phyloP scores from a whole-genome alignment of 306 rosid genomes.

The Quercus alba region DNA sequence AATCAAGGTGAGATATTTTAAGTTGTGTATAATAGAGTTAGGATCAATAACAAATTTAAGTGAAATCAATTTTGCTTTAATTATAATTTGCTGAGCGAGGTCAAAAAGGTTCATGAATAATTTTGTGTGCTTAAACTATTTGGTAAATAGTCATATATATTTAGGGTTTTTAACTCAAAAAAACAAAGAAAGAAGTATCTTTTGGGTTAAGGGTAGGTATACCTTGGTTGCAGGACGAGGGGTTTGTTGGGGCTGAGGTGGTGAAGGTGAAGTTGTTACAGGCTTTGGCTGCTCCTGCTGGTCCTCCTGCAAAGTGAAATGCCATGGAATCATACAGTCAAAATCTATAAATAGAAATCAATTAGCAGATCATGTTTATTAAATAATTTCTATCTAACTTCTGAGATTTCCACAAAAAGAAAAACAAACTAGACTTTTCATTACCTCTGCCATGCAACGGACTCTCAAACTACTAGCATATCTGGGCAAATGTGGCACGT shows the following conservation, averaged over 20 bases:
- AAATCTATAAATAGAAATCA: neutral
- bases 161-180: too few species aligned
- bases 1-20: too few species aligned
- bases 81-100: too few species aligned
- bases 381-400: neutral
- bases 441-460: slow-evolving; percentile 44
- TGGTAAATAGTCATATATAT: too few species aligned
- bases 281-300: neutral
- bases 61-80: too few species aligned
- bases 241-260: too few species aligned
- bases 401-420: too few species aligned
- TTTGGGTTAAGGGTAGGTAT: neutral
- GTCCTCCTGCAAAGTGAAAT: neutral
- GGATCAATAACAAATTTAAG: too few species aligned
- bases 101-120: too few species aligned
- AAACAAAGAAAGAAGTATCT: neutral
- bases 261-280: too few species aligned
- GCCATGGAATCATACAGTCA: neutral
- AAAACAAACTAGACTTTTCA: neutral
- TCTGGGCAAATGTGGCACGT: slow-evolving; percentile 10
- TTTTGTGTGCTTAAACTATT: too few species aligned
- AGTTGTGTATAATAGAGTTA: too few species aligned
- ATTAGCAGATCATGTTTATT: neutral
- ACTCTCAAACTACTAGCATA: slow-evolving; percentile 18
- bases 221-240: slow-evolving; percentile 16